These are phyloP conservation scores for Fusarium papillatum DNA, from an alignment of 2,329 filamentous ascomycete species.

Conservation along the genomic window DNA sequence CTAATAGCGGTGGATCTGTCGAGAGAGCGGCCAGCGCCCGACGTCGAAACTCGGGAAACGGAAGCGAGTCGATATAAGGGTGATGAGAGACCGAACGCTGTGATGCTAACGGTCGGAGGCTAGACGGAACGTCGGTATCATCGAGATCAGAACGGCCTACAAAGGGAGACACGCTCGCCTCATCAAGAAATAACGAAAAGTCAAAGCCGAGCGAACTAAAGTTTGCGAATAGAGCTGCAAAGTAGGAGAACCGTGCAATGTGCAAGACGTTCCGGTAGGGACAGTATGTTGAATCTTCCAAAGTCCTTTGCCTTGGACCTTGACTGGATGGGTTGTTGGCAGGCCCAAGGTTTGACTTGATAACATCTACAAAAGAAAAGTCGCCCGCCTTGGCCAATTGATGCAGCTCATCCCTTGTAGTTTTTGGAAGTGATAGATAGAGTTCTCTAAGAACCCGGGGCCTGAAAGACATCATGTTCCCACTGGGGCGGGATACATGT, in stretches of 20 bases:
- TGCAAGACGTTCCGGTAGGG: not conserved
- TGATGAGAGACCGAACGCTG: not conserved
- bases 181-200: not conserved
- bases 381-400: not conserved
- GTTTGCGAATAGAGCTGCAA: not conserved
- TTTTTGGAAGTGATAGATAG: not conserved
- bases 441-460: not conserved
- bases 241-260: not conserved
- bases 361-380: not conserved
- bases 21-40: not conserved
- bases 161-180: not conserved
- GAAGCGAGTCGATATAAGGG: not conserved
- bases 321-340: rapidly evolving
- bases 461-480: not conserved
- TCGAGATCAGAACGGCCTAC: not conserved
- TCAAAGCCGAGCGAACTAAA: not conserved
- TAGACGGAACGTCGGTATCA: not conserved
- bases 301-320: not conserved
- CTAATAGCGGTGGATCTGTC: not conserved
- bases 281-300: not conserved
- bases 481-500: not conserved
- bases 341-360: not conserved
- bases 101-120: not conserved
- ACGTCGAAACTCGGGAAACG: not conserved
- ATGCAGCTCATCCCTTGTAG: not conserved